Evolutionary conservation across 441 rosid species (phyloP).

Genomic region (Erysimum cheiri): DNA sequence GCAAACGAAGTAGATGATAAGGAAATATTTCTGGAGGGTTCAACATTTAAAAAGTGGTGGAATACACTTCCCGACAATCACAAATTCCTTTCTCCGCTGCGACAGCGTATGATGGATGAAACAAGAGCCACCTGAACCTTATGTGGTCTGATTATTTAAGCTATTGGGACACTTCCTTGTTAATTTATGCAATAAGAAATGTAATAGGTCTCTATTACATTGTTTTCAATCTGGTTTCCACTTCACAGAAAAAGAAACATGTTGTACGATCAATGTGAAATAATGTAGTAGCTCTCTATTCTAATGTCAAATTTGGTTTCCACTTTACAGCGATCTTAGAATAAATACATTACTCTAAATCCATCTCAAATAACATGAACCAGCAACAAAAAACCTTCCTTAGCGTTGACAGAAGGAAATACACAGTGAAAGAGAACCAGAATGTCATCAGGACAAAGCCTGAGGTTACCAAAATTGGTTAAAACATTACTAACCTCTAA

Average conservation of each 20-base stretch:
- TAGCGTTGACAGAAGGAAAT: slow-evolving; percentile 6
- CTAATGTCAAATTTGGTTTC: slow-evolving; percentile 24
- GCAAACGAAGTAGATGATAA: slow-evolving; percentile 34
- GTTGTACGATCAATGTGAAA: slow-evolving; percentile 17
- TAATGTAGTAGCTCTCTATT: slow-evolving; percentile 24
- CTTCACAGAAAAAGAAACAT: background rate
- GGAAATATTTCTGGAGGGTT: slow-evolving; percentile 56
- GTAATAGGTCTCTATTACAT: background rate
- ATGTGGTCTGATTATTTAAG: background rate
- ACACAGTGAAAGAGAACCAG: slow-evolving; percentile 3
- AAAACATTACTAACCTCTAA: slow-evolving; percentile 12
- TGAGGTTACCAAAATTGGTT: slow-evolving; percentile 1
- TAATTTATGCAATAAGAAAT: slow-evolving; percentile 14
- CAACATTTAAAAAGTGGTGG: slow-evolving; percentile 69
- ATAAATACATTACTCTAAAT: background rate
- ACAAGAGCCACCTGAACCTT: slow-evolving; percentile 15
- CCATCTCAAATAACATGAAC: slow-evolving; percentile 13
- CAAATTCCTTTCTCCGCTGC: slow-evolving; percentile 41
- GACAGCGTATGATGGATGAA: background rate
- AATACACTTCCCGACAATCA: slow-evolving; percentile 40
- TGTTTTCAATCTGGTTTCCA: background rate
- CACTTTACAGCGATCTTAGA: slow-evolving; percentile 20
- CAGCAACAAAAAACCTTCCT: slow-evolving; percentile 7
- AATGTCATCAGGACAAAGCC: background rate
- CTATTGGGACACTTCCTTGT: slow-evolving; percentile 20